Evolutionary conservation across 768 basidiomycete genomes (phyloP), one percentile per base, ranked within the genome.

Genomic region (Trametes elegans): DNA sequence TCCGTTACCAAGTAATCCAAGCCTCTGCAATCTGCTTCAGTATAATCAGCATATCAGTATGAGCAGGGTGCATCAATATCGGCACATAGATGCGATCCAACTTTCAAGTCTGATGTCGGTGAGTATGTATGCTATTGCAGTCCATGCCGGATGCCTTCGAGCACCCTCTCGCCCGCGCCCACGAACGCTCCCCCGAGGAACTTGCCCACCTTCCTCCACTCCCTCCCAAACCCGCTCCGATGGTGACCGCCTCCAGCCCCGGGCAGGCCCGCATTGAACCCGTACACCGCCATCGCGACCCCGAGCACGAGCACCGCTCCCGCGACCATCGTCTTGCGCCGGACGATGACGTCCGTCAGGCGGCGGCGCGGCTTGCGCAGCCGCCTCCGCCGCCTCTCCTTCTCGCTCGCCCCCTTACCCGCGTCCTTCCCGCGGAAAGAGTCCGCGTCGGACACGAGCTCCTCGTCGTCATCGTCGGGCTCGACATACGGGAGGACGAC

Each of bases 261-360:
- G 6, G 59, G 52, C 44, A 57, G 3, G 31, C 59, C 58, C 16
- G 38, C 41, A 23, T 51, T 47, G 34, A 58, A 18, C n/a, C 65
- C 64, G 38, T 69, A 70, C 46, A 70, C 72, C 3, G 85, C 86
- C 66, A 91, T 73, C 8, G 87, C 88, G 19, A 88, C 79, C 11
- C 86, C 86, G 5, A 90, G 72, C 11, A 87, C 81, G 24, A 90
- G 66, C 27, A 89, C 78, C 19, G 86, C 85, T 21, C 87, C 83
- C 16, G 82, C 80, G 27, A 88, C 71, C 66, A 88, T 58, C 64
- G 56, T 59, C 47, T 58, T 70, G 61, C 63, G 65, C 62, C 63
- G 53, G 36, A 57, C 62, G 26, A 68, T 51, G 34, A 70, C 59
- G 40, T 65, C 67, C 21, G 69, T 68, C 1, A 68, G 64, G 28